phyloP scores from a whole-genome alignment of 169 alveolate species.

The Cryptosporidium xiaoi region DNA sequence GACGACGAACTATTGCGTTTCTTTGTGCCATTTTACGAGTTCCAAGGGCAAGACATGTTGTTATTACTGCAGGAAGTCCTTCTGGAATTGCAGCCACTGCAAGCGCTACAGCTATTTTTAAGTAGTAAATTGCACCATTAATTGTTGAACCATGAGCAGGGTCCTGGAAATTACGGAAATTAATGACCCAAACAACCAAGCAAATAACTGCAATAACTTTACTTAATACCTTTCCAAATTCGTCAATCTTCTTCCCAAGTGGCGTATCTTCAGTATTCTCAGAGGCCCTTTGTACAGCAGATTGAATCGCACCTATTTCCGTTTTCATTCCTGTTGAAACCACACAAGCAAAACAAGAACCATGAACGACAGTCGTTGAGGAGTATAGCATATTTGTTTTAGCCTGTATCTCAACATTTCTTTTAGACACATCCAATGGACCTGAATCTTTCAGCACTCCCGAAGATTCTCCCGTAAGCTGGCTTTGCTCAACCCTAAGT shows the following conservation, averaged over 20 bases:
- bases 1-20: slow-evolving; percentile 95
- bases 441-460: slow-evolving; percentile 87
- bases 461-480: slow-evolving; percentile 96
- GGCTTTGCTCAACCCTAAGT: slow-evolving; percentile 93
- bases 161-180: slow-evolving; percentile 94
- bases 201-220: slow-evolving; percentile 92
- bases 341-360: slow-evolving; percentile 94
- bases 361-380: slow-evolving; percentile 93
- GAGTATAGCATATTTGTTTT: slow-evolving; percentile 92
- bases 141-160: slow-evolving; percentile 95
- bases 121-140: slow-evolving; percentile 96
- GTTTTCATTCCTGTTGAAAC: slow-evolving; percentile 97
- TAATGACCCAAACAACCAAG: slow-evolving; percentile 96
- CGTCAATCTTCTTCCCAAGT: slow-evolving; percentile 94
- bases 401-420: slow-evolving; percentile 79
- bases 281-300: slow-evolving; percentile 94
- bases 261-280: slow-evolving; percentile 95
- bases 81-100: slow-evolving; percentile 99
- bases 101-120: slow-evolving; percentile 97
- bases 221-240: slow-evolving; percentile 92
- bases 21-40: slow-evolving; percentile 96
- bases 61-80: slow-evolving; percentile 99
- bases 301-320: slow-evolving; percentile 97
- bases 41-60: slow-evolving; percentile 98
- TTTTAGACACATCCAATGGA: slow-evolving; percentile 82